Evolutionary conservation across 768 basidiomycete genomes (phyloP).

Genomic region (Agrocybe praecox): DNA sequence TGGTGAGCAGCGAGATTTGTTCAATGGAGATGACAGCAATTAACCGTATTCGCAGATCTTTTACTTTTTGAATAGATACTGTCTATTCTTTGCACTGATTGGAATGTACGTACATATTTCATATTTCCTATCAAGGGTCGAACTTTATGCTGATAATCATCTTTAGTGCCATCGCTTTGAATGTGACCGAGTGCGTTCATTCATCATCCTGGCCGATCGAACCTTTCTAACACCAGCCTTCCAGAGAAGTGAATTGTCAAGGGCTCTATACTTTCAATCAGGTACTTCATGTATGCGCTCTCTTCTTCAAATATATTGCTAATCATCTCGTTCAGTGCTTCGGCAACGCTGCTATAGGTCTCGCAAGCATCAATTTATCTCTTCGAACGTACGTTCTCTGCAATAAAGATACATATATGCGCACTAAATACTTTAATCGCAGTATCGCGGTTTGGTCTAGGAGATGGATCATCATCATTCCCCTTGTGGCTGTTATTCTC

Average conservation of each 20-base stretch:
- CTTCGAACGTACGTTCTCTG: constrained; percentile 56
- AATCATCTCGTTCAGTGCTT: constrained; percentile 33
- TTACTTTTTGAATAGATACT: constrained; percentile 73
- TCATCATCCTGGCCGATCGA: not conserved
- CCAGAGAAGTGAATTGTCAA: constrained; percentile 50
- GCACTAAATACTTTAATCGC: not conserved
- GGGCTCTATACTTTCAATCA: constrained; percentile 70
- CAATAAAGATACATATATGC: constrained; percentile 11
- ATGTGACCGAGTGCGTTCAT: constrained; percentile 50
- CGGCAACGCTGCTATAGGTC: constrained; percentile 67
- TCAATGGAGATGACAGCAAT: not conserved
- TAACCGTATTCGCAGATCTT: constrained; percentile 44
- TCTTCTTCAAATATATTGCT: not conserved
- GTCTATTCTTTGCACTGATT: constrained; percentile 61
- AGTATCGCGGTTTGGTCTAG: constrained; percentile 77
- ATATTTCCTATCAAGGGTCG: not conserved
- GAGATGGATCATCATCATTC: constrained; percentile 50
- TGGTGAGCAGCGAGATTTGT: constrained; percentile 41
- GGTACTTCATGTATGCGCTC: constrained; percentile 26
- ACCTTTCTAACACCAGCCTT: not conserved
- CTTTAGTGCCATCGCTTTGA: constrained; percentile 56
- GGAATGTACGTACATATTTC: constrained; percentile 57
- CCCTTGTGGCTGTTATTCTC: constrained; percentile 57
- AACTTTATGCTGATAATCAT: constrained; percentile 3
- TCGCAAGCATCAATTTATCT: constrained; percentile 73